Evolutionary conservation across 2,329 filamentous ascomycete species (phyloP), one percentile per base, ranked within the genome.

Genomic region (Fusarium protoensiforme): DNA sequence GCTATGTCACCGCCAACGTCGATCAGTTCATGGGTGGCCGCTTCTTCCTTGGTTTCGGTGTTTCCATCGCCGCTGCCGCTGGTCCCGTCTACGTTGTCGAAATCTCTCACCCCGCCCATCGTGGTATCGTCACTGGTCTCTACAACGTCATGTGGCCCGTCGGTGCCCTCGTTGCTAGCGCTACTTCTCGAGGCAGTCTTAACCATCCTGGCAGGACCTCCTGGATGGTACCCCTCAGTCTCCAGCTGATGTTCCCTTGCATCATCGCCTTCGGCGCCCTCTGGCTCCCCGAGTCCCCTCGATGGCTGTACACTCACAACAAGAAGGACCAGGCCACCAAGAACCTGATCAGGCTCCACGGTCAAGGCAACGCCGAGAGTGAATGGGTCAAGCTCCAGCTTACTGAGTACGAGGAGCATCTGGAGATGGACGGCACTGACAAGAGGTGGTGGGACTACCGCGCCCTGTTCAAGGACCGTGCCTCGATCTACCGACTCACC

Each of bases 1-100:
- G 83, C 68, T 77, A 75, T 61, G 63, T 60, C 68, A 80, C 75
- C 63, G 78, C 63, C 10, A 74, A 54, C 7, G 66, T 73, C 5
- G 68, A 71, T n/a, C 84, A 86, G 58, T 88, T 87, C 75, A 85
- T 87, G 80, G 86, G 85, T 53, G 89, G 89, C 6, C 86, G 89
- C 7, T 91, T 92, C 81, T 80, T 91, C 39, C 85, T 92, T 2
- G 90, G 90, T 39, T 91, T 91, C 68, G 86, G 86, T 63, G 85
- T 87, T 61, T 81, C 83, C 22, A 85, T 87, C 62, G 84, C 84
- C 20, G 82, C 84, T 2, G 82, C 84, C 2, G 85, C 85, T 8
- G 85, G 84, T 1, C 86, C 85, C 7, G 83, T 84, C 64, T 87
- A 87, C 69, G 84, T 86, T 35, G 82, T 86, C 13, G 86, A 87